Conservation (phyloP, 1,284 basidiomycete genomes). For the Mrakiaceae sp. region DNA sequence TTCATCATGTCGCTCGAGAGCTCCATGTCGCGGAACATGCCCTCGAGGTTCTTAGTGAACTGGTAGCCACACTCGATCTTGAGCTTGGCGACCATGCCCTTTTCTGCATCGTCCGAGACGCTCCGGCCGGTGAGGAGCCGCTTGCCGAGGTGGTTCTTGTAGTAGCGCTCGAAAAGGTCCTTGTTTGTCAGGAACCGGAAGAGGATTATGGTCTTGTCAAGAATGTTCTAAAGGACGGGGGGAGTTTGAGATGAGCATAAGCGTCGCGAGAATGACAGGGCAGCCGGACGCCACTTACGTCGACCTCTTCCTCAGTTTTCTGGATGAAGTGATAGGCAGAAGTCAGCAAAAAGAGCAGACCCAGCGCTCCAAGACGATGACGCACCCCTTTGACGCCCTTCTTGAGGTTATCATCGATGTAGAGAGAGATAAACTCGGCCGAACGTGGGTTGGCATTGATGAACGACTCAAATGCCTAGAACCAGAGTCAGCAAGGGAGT, state of each 20-base stretch:
- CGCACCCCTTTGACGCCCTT: constrained; percentile 88
- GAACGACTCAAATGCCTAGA: constrained; percentile 81
- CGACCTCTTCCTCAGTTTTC: constrained; percentile 93
- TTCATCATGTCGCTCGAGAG: constrained; percentile 73
- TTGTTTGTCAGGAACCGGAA: constrained; percentile 94
- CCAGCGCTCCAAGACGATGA: constrained; percentile 17
- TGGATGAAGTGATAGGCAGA: constrained; percentile 30
- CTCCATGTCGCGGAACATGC: constrained; percentile 99
- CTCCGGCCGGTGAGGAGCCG: constrained; percentile 76
- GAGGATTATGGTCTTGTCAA: constrained; percentile 90
- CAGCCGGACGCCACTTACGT: constrained; percentile 31
- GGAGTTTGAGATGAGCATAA: neutral
- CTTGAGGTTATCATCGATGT: constrained; percentile 93
- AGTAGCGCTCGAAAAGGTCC: constrained; percentile 96
- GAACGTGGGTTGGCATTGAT: constrained; percentile 81
- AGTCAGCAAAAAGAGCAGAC: neutral
- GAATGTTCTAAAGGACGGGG: constrained; percentile 36
- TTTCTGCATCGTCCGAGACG: constrained; percentile 93
- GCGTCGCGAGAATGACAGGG: neutral
- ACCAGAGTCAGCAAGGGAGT: neutral
- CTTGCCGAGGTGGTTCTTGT: constrained; percentile 90
- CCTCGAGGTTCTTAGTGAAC: constrained; percentile 96
- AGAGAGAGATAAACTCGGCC: constrained; percentile 91
- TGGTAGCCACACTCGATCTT: constrained; percentile 65
- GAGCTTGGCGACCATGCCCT: constrained; percentile 94